These are phyloP conservation scores for Apiotrichum gamsii DNA, from an alignment of 1,284 basidiomycete species.

Conservation along the genomic window DNA sequence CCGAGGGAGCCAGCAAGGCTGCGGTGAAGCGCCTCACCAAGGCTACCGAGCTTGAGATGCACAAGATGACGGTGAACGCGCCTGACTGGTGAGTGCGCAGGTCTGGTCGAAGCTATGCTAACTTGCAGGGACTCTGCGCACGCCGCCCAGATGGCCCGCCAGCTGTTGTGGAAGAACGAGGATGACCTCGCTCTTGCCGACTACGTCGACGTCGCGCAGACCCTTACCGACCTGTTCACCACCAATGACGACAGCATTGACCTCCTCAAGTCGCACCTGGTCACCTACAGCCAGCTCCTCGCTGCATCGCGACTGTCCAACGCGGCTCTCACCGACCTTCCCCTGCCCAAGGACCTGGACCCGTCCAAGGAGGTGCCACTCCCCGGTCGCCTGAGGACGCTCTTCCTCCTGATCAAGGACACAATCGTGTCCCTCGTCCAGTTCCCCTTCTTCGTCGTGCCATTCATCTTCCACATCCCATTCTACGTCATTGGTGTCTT, in stretches of 20 bases:
- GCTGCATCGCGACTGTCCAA: slow-evolving; percentile 74
- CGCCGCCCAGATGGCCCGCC: slow-evolving; percentile 78
- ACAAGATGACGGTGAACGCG: slow-evolving; percentile 78
- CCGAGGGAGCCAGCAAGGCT: slow-evolving; percentile 62
- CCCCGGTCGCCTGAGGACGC: slow-evolving; percentile 71
- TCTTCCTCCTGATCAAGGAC: slow-evolving; percentile 70
- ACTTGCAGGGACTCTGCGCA: slow-evolving; percentile 70
- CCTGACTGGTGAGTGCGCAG: slow-evolving; percentile 73
- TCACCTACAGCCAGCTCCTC: slow-evolving; percentile 81
- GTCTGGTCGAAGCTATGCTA: not conserved
- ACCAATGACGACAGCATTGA: slow-evolving; percentile 56
- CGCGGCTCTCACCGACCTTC: slow-evolving; percentile 66
- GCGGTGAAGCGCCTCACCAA: slow-evolving; percentile 84
- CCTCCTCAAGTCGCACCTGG: slow-evolving; percentile 61
- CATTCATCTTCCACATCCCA: slow-evolving; percentile 72
- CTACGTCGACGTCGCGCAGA: slow-evolving; percentile 78
- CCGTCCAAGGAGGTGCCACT: slow-evolving; percentile 64
- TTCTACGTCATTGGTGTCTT: slow-evolving; percentile 71
- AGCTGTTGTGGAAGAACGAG: slow-evolving; percentile 78
- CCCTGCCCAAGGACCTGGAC: slow-evolving; percentile 64
- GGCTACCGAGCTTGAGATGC: slow-evolving; percentile 62
- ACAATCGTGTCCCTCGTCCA: slow-evolving; percentile 62
- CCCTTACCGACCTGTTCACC: slow-evolving; percentile 77
- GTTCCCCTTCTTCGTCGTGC: slow-evolving; percentile 80
- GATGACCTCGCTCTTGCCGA: slow-evolving; percentile 67